A percentile compares a stretch with the other conserved stretches of the same genome.
phyloP scores from a whole-genome alignment of 2,329 filamentous ascomycete genomes.

The Escovopsis sp. region DNA sequence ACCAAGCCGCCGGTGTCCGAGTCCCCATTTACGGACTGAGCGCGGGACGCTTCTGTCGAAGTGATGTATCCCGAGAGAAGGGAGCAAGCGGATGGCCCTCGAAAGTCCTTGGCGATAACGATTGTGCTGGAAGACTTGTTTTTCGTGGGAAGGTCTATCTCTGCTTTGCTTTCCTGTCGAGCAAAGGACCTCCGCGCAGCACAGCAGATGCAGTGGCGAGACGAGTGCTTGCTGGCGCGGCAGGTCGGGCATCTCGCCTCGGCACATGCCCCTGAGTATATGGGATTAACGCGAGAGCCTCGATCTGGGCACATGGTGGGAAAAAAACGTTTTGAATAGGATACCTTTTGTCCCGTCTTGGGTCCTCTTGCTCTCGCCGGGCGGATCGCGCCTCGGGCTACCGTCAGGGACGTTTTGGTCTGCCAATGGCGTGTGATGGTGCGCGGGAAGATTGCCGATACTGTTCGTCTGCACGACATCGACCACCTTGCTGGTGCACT shows the following conservation, averaged over 20 bases:
- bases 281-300: no score
- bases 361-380: no score
- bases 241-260: constrained; percentile 1
- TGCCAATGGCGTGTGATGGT: not conserved
- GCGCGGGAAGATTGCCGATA: not conserved
- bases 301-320: no score
- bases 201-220: constrained; percentile 4
- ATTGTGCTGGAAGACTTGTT: not conserved
- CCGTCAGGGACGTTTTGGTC: not conserved
- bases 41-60: not conserved
- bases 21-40: not conserved
- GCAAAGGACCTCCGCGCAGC: constrained; percentile 2
- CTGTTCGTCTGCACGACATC: not conserved
- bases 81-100: not conserved
- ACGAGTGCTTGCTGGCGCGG: not conserved
- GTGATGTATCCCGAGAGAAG: not conserved
- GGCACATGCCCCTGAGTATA: not conserved
- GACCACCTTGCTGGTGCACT: constrained; percentile 26
- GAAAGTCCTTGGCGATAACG: not conserved
- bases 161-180: not conserved
- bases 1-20: not conserved
- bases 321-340: no score
- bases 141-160: not conserved
- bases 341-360: no score
- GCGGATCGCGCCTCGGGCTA: not conserved